These are phyloP conservation scores for Aspergillus biplanus DNA, from an alignment of 495 filamentous ascomycete genomes.

Conservation along the genomic window DNA sequence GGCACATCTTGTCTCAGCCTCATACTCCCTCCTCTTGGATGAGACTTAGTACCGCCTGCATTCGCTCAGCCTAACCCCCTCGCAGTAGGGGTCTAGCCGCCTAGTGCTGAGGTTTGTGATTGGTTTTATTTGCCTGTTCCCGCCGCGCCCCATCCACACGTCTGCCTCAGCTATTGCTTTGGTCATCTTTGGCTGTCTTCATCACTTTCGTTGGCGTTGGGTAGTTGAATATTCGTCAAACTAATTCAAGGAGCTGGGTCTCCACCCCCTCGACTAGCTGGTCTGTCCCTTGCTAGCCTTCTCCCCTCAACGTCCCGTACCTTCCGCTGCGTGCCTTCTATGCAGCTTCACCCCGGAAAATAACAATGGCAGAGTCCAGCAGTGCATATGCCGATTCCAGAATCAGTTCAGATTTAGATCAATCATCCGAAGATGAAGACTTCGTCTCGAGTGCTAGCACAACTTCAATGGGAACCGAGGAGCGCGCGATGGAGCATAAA, in stretches of 20 bases:
- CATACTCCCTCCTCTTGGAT: not conserved
- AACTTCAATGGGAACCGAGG: conserved; percentile 29
- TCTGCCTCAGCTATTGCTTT: conserved; percentile 8
- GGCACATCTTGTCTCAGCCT: not conserved
- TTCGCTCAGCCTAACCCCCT: not conserved
- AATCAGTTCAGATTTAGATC: conserved; percentile 30
- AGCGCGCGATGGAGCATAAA: conserved; percentile 34
- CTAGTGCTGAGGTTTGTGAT: conserved; percentile 18
- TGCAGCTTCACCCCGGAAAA: conserved; percentile 11
- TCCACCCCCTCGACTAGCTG: conserved; percentile 2
- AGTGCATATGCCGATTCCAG: conserved; percentile 21
- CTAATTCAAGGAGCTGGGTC: conserved; percentile 16
- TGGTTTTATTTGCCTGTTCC: conserved; percentile 27
- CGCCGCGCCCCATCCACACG: conserved; percentile 9
- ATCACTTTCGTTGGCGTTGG: conserved; percentile 11
- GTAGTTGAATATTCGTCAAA: conserved; percentile 5
- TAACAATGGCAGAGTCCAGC: conserved; percentile 27
- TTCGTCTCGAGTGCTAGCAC: conserved; percentile 40
- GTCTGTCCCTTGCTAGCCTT: conserved; percentile 2
- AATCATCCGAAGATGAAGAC: conserved; percentile 40
- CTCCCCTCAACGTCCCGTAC: conserved; percentile 2
- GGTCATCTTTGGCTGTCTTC: conserved; percentile 20
- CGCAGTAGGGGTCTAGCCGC: conserved; percentile 3
- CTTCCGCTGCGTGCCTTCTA: not conserved
- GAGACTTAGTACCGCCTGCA: not conserved